Evolutionary conservation across 2,329 filamentous ascomycete species (phyloP), one percentile per base, ranked within the genome.

Genomic region (Seiridium cupressi): DNA sequence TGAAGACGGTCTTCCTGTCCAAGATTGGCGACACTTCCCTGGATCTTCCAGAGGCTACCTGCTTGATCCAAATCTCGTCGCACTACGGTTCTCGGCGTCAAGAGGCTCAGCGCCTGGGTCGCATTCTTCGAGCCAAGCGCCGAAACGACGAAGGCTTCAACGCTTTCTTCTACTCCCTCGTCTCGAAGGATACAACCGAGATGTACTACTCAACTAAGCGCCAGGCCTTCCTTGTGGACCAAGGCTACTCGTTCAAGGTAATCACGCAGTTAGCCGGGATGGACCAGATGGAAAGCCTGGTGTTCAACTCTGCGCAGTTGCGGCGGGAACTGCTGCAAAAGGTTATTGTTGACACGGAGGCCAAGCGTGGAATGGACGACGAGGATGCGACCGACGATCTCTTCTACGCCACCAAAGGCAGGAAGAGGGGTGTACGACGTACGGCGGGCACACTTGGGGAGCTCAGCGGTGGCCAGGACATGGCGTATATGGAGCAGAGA

Each of bases 21-120:
- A 98, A 98, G 77, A 98, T 99, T 69, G 95, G 95, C 46, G 95
- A 98, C 72, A 99, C 95, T 0, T 98, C 94, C n/a, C 87, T 99
- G 8, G 95, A 99, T 77, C 79, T 99, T 31, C 95, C 95, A 0
- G 95, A 98, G 77, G 95, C 95, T 0, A 99, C 95, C 0, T 97
- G 93, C 69, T 82, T 99, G 3, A 98, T 98, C 62, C 95, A 98
- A 69, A 97, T 99, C 55, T 97, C 94, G 0, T 96, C 94, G 0
- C 95, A 99, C 72, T 99, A 97, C 70, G 95, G 95, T 63, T 98
- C 94, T 8, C 92, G 95, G 67, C 89, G 95, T 78, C 95, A 98
- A 75, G 95, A 99, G 78, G 95, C 95, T 0, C 95, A 98, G 73
- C 88, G 95, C 2, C 82, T 98, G 0, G 95, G 95, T 3, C 89